Evolutionary conservation across 441 rosid species (phyloP), one percentile per base, ranked within the genome.

Genomic region (Populus tomentosa): DNA sequence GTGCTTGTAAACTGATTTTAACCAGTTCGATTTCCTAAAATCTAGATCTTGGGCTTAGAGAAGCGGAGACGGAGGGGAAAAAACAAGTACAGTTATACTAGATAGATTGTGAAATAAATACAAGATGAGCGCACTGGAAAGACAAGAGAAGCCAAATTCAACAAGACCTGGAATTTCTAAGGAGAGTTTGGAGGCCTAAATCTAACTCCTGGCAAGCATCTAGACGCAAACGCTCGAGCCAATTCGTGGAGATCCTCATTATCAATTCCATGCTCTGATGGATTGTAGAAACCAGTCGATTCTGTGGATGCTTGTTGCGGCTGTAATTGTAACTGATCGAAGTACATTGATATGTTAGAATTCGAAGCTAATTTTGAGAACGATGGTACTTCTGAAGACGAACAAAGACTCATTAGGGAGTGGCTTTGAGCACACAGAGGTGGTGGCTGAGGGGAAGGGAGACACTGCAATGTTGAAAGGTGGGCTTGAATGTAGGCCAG

Each of bases 381-480:
- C 68, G 81, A 73, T 11, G 84, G 65, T 3, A 64, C 24, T 20
- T 72, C 83, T 2, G 80, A 62, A 3, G 84, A 35, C 10, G 80
- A 68, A n/a, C 66, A 56, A 32, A 80, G 63, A 68, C 77, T 79
- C 7, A 80, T 14, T 0, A 72, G 80, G 14, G 84, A 79, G 2
- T 67, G 38, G 53, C 71, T 64, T 33, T 78, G 72, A 20, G 77
- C 73, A 3, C 69, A 38, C 28, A 74, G 83, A 18, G 81, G 46
- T 20, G 74, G 73, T 10, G 61, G 85, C 78, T 79, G 69, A 21
- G 56, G 53, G 8, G 38, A 69, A 69, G 88, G 81, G n/a, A 88
- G 65, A 28, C 81, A 82, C 30, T 85, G 92, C 79, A 92, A 16
- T 30, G 87, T 81, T 1, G 93, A 83, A n/a, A n/a, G n/a, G n/a